Conservation (phyloP, 495 filamentous ascomycete species). For the Aspergillus nidulans region DNA sequence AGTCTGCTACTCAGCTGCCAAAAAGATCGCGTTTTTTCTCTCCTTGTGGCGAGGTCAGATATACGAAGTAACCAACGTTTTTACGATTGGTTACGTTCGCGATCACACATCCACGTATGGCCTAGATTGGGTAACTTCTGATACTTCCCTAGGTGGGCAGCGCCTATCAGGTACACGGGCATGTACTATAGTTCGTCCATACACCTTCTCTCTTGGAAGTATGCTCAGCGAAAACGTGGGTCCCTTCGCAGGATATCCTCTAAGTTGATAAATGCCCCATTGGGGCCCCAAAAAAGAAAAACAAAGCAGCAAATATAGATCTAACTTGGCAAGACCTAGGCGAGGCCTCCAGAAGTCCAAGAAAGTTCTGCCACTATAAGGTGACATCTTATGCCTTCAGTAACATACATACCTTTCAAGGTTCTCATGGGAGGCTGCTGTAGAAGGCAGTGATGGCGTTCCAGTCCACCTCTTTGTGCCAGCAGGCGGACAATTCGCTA, state of each 20-base stretch:
- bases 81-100: neutral
- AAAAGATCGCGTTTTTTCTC: neutral
- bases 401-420: too few relatives aligned
- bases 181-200: neutral
- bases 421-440: constrained; percentile 1
- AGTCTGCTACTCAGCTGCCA: neutral
- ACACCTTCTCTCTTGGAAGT: neutral
- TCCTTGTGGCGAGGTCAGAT: neutral
- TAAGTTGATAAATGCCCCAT: neutral
- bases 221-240: neutral
- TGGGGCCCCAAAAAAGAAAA: neutral
- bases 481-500: constrained; percentile 39
- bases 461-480: constrained; percentile 21
- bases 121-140: neutral
- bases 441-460: constrained; percentile 25
- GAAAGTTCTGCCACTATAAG: neutral
- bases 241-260: constrained; percentile 1
- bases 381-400: neutral
- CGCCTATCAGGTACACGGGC: neutral
- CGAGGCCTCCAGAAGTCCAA: neutral
- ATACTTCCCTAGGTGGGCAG: neutral
- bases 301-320: neutral
- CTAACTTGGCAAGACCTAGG: neutral
- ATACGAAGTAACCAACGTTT: neutral
- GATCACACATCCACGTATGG: neutral